Conservation (phyloP, 148 eudicot genomes). For the Cornus kousa region DNA sequence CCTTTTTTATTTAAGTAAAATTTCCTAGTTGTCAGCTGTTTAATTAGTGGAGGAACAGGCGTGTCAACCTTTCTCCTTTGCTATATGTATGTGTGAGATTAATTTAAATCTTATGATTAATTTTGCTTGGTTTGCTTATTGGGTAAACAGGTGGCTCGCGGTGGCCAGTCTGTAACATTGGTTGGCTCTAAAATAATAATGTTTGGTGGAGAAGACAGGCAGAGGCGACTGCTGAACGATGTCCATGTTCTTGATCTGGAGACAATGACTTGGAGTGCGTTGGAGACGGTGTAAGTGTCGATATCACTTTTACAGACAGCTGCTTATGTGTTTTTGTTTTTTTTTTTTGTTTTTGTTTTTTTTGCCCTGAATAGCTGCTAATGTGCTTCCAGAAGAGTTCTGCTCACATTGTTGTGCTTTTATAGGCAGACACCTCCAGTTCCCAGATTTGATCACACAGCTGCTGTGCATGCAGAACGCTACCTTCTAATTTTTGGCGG, state of each 20-base stretch:
- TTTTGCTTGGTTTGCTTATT: constrained; percentile 7
- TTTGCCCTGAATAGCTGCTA: not conserved
- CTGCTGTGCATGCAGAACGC: constrained; percentile 73
- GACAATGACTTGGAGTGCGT: constrained; percentile 72
- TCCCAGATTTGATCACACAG: constrained; percentile 95
- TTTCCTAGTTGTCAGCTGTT: not conserved
- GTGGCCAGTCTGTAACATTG: constrained; percentile 75
- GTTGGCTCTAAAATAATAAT: constrained; percentile 82
- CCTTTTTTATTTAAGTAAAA: not conserved
- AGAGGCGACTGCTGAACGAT: constrained; percentile 69
- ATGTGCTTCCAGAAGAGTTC: constrained; percentile 7
- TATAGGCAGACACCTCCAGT: constrained; percentile 89
- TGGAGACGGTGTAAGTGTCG: constrained; percentile 66
- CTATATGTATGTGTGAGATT: not conserved
- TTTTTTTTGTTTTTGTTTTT: too few species aligned
- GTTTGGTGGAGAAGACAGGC: constrained; percentile 91
- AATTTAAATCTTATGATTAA: not conserved
- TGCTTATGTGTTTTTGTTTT: constrained; percentile 1
- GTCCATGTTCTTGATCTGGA: constrained; percentile 71
- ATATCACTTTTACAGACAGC: not conserved
- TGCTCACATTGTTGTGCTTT: constrained; percentile 38
- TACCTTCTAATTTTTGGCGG: constrained; percentile 92
- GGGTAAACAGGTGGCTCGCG: constrained; percentile 65
- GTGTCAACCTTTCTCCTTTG: not conserved
- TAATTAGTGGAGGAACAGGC: not conserved